phyloP scores from a whole-genome alignment of 192 early-diverging fungal species.

The Spizellomyces punctatus region DNA sequence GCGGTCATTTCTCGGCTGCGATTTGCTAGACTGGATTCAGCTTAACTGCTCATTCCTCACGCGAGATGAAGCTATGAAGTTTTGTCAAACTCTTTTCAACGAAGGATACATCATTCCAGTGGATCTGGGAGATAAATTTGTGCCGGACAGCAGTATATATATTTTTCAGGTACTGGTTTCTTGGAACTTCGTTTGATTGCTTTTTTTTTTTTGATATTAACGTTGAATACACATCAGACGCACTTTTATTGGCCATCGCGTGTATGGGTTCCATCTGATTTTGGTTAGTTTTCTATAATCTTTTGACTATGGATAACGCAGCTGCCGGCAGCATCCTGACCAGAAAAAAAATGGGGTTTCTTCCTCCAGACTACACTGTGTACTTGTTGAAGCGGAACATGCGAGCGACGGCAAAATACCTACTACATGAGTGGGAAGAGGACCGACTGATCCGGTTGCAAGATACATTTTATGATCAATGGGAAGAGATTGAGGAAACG shows the following conservation, averaged over 20 bases:
- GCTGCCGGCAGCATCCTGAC: neutral
- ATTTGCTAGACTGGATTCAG: constrained; percentile 42
- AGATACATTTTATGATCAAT: constrained; percentile 27
- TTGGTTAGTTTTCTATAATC: constrained; percentile 3
- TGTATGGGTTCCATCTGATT: constrained; percentile 31
- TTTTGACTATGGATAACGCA: neutral
- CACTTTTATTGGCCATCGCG: constrained; percentile 32
- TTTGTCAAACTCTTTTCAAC: constrained; percentile 35
- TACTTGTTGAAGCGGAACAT: constrained; percentile 42
- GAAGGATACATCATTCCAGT: constrained; percentile 44
- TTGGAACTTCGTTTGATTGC: neutral
- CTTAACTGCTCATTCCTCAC: constrained; percentile 41
- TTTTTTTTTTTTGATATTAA: constrained; percentile 5
- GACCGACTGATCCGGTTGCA: constrained; percentile 32
- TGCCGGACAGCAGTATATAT: constrained; percentile 32
- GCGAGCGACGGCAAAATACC: constrained; percentile 26
- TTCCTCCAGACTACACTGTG: constrained; percentile 36
- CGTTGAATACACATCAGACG: constrained; percentile 17
- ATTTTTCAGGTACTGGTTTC: constrained; percentile 28
- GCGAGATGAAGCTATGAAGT: constrained; percentile 30
- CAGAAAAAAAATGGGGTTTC: neutral
- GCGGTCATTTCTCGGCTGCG: constrained; percentile 33
- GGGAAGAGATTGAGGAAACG: constrained; percentile 34
- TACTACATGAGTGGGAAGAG: constrained; percentile 41
- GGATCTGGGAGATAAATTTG: constrained; percentile 39